phyloP scores from a whole-genome alignment of 768 basidiomycete genomes.

The Pleurotus tuber-regium region DNA sequence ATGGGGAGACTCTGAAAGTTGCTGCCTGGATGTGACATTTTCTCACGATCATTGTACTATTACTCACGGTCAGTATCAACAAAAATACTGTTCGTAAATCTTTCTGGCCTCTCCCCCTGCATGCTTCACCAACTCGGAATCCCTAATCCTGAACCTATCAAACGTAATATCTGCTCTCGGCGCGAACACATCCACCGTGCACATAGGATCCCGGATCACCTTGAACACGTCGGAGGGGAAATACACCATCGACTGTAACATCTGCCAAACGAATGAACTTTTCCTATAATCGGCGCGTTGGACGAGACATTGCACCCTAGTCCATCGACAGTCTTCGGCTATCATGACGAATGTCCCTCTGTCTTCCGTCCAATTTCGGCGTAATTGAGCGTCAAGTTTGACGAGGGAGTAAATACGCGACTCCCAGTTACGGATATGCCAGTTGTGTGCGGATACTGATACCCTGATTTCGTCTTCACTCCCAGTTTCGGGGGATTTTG shows the following conservation, averaged over 20 bases:
- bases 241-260: constrained; percentile 20
- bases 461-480: constrained; percentile 18
- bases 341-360: constrained; percentile 38
- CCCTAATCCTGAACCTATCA: constrained; percentile 38
- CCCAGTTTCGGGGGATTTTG: too few relatives aligned
- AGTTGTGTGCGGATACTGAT: constrained; percentile 25
- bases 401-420: constrained; percentile 39
- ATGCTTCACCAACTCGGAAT: constrained; percentile 39
- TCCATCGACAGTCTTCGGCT: constrained; percentile 36
- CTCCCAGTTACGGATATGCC: constrained; percentile 33
- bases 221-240: constrained; percentile 29
- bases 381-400: constrained; percentile 33
- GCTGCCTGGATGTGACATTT: neutral
- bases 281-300: constrained; percentile 7
- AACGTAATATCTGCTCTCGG: constrained; percentile 38
- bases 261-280: constrained; percentile 8
- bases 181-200: constrained; percentile 31
- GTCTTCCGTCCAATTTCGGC: constrained; percentile 33
- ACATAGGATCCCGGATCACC: constrained; percentile 28
- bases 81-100: constrained; percentile 17
- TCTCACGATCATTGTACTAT: neutral
- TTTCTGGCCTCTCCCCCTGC: constrained; percentile 17
- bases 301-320: constrained; percentile 23
- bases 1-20: neutral
- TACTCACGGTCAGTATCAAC: neutral